Base-by-base conservation (phyloP, 306 rosid genomes). In the Quillaja saponaria region DNA sequence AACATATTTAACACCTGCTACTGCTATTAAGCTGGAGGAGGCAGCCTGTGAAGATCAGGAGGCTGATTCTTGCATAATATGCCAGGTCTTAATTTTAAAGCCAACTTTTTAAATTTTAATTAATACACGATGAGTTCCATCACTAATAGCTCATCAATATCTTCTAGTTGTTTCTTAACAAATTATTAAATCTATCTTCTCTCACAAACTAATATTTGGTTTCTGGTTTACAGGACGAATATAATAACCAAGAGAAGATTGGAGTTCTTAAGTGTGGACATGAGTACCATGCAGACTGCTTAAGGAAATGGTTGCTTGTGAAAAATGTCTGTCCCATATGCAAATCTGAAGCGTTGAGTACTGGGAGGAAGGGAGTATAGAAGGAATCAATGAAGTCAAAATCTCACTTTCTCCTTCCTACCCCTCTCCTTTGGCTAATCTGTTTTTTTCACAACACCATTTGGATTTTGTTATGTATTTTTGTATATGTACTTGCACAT, bases 311-410 rank as follows among this genome's bases (percentile, higher is more conserved):
- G 99, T 66, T 94, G 78, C 72, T 83, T 15, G 80, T 87, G 7
- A 94, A 94, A 76, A 94, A 94, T 48, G 95, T 81, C 16, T 94
- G 99, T 69, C 97, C 99, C 11, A 58, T 94, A 61, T 94, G 99
- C 96, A 94, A 94, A 74, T 89, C 95, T 6, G 97, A 94, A 78
- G 99, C 99, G 11, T 52, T 87, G 76, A 56, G 47, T 21, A 58
- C 73, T 2, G 78, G 75, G 60, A 72, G 64, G 74, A 80, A 47
- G 64, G 77, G 67, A 67, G 67, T 53, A 64, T 87, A 82, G 76
- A 28, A 59, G 76, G 28, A 59, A 52, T 34, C 34, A 58, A 66
- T 49, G 41, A 70, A 66, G 44, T 53, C 54, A 2, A 49, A 64
- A 40, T 55, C 44, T 65, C 46, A n/a, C 55, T 52, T 68, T 60